Conservation (phyloP, 202 grass and related monocot genomes). For the Zizania palustris region DNA sequence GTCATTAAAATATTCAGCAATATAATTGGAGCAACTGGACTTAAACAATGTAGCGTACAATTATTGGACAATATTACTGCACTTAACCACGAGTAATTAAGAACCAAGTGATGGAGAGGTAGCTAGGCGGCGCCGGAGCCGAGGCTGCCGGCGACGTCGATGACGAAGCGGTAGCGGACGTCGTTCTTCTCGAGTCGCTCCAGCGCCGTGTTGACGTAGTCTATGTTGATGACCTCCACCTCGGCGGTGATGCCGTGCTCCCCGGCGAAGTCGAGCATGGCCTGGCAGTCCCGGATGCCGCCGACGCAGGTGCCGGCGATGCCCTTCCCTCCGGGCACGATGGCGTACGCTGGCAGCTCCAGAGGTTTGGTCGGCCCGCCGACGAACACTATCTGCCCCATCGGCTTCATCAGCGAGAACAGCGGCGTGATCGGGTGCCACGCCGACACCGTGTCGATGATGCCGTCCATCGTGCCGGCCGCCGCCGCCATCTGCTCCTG, state of each 20-base stretch:
- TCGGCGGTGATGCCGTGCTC: slow-evolving; percentile 59
- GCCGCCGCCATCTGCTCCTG: slow-evolving; percentile 46
- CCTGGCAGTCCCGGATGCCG: slow-evolving; percentile 60
- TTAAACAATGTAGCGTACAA: background rate
- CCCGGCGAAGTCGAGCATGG: slow-evolving; percentile 61
- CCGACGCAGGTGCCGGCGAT: slow-evolving; percentile 55
- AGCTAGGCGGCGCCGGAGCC: background rate
- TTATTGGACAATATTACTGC: background rate
- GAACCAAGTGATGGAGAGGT: background rate
- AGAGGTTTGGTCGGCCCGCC: slow-evolving; percentile 58
- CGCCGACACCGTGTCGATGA: slow-evolving; percentile 67
- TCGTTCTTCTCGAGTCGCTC: slow-evolving; percentile 61
- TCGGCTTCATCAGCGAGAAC: slow-evolving; percentile 51
- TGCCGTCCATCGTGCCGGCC: slow-evolving; percentile 51
- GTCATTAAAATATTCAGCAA: background rate
- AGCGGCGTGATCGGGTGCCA: slow-evolving; percentile 55
- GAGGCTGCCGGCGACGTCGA: slow-evolving; percentile 60
- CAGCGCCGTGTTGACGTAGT: slow-evolving; percentile 64
- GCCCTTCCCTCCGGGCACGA: slow-evolving; percentile 54
- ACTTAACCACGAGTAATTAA: background rate
- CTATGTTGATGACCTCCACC: slow-evolving; percentile 65
- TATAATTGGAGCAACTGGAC: background rate
- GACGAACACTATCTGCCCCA: slow-evolving; percentile 62
- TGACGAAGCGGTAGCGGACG: slow-evolving; percentile 65
- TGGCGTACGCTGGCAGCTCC: slow-evolving; percentile 58